phyloP scores from a whole-genome alignment of 129 eudicot species.

The Apium graveolens region DNA sequence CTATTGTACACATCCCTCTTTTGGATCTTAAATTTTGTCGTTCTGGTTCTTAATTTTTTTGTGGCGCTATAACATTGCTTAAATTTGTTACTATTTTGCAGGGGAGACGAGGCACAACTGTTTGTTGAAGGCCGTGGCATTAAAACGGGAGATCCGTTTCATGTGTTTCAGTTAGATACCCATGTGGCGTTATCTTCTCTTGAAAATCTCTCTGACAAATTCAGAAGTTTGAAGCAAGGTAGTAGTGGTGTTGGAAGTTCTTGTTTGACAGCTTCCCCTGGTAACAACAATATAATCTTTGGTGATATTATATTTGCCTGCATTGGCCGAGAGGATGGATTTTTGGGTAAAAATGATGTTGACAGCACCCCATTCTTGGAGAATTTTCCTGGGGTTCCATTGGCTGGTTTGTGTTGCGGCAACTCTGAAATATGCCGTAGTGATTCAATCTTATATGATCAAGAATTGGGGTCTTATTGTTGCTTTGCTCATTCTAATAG shows the following conservation, averaged over 20 bases:
- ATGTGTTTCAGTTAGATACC: conserved; percentile 45
- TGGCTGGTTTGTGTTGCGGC: conserved; percentile 61
- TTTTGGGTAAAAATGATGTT: conserved; percentile 41
- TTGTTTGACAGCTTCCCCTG: not conserved
- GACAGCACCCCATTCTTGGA: conserved; percentile 74
- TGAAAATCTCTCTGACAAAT: conserved; percentile 24
- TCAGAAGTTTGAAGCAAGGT: conserved; percentile 28
- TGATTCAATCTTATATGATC: conserved; percentile 20
- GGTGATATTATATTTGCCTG: conserved; percentile 76
- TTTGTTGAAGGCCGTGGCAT: conserved; percentile 50
- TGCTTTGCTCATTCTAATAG: conserved; percentile 49
- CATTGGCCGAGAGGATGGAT: conserved; percentile 53
- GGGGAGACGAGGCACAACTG: conserved; percentile 64
- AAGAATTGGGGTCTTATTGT: conserved; percentile 18
- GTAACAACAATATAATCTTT: conserved; percentile 34
- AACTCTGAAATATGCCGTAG: conserved; percentile 70
- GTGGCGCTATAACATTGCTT: not conserved
- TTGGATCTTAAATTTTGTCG: not conserved
- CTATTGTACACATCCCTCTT: not conserved
- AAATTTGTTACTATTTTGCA: conserved; percentile 17
- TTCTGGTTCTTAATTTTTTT: too few relatives aligned
- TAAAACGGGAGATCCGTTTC: conserved; percentile 70
- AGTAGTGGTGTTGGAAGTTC: not conserved
- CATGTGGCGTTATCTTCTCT: conserved; percentile 32
- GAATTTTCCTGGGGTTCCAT: conserved; percentile 55